Conservation (phyloP, 768 basidiomycete species). For the Auricularia cornea region DNA sequence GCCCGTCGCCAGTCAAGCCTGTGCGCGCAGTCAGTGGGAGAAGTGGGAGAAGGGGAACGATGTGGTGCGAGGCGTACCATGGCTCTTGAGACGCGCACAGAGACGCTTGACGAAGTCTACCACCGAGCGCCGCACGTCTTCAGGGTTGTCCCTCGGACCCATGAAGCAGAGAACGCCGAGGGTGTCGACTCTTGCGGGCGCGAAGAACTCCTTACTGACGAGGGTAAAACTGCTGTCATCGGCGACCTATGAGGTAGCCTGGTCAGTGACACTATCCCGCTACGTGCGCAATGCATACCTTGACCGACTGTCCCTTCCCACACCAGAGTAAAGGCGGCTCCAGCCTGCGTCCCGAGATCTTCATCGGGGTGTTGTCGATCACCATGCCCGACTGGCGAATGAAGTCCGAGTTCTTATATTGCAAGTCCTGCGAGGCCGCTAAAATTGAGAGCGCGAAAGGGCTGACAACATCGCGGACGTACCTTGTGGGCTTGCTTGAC, state of each 20-base stretch:
- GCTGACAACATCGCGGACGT: too few relatives aligned
- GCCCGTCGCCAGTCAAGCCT: too few relatives aligned
- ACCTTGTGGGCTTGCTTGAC: slow-evolving; percentile 41
- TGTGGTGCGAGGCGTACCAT: too few relatives aligned
- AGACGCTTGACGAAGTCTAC: too few relatives aligned
- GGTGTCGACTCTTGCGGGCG: background rate
- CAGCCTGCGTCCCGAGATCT: slow-evolving; percentile 53
- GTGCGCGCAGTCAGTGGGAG: too few relatives aligned
- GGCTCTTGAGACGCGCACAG: too few relatives aligned
- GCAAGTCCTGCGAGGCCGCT: slow-evolving; percentile 22
- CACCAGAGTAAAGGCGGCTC: slow-evolving; percentile 54
- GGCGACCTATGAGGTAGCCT: too few relatives aligned
- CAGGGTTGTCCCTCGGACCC: background rate
- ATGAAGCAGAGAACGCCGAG: background rate
- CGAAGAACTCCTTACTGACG: background rate
- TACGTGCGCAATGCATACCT: too few relatives aligned
- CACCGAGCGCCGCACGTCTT: background rate
- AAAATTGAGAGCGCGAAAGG: too few relatives aligned
- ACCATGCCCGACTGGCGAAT: slow-evolving; percentile 65
- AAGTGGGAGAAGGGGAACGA: too few relatives aligned
- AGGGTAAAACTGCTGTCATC: background rate
- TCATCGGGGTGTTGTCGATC: slow-evolving; percentile 45
- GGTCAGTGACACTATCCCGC: too few relatives aligned
- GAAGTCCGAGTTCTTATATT: slow-evolving; percentile 68
- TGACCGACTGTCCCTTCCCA: background rate